These are phyloP conservation scores for Lactarius akahatsu DNA, from an alignment of 768 basidiomycete genomes.

Conservation along the genomic window DNA sequence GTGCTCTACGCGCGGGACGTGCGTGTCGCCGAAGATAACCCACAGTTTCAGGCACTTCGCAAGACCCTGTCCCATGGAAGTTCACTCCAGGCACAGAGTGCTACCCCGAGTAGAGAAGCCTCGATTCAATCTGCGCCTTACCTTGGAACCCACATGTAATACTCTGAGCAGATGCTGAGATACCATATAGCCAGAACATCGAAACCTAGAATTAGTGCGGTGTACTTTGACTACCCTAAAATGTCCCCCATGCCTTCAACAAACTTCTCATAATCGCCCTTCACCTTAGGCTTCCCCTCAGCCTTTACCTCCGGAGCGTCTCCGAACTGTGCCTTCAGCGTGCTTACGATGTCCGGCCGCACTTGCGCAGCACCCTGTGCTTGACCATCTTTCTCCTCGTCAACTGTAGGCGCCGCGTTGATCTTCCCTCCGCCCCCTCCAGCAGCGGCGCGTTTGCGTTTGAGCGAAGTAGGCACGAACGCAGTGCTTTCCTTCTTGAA, in stretches of 20 bases:
- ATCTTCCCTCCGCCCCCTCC: constrained; percentile 31
- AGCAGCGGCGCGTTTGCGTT: constrained; percentile 59
- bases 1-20: constrained; percentile 9
- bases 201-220: neutral
- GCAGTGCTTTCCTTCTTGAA: constrained; percentile 93
- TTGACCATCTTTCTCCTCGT: constrained; percentile 36
- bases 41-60: constrained; percentile 1
- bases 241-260: constrained; percentile 75
- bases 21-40: neutral
- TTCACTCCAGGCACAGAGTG: neutral
- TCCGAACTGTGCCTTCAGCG: constrained; percentile 62
- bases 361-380: constrained; percentile 37
- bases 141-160: neutral
- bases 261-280: constrained; percentile 75
- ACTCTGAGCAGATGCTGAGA: neutral
- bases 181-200: no score
- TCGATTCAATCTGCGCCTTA: neutral
- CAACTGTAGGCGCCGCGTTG: constrained; percentile 34
- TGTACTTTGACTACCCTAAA: constrained; percentile 36
- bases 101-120: neutral
- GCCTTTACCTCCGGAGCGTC: constrained; percentile 25
- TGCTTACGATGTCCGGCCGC: constrained; percentile 65
- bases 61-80: neutral
- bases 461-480: constrained; percentile 82
- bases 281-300: constrained; percentile 37